Evolutionary conservation across 495 filamentous ascomycete species (phyloP).

Genomic region (Xanthoparmelia taractica): DNA sequence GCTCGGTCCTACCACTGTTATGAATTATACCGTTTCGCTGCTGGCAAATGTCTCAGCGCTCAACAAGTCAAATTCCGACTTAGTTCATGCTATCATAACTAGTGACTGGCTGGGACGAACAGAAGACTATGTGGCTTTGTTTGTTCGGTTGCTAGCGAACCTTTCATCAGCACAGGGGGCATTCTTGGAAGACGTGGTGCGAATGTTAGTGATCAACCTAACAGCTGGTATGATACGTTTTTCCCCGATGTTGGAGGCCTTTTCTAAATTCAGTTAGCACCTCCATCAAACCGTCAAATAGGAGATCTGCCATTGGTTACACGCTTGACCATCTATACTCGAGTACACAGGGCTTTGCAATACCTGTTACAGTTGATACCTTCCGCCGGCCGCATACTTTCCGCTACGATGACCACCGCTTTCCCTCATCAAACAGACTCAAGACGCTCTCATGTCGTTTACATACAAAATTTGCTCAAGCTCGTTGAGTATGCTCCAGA

Average conservation of each 20-base stretch:
- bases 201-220: conserved; percentile 75
- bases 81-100: conserved; percentile 64
- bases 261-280: conserved; percentile 28
- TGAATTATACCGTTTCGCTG: conserved; percentile 68
- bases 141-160: conserved; percentile 70
- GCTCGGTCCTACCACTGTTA: conserved; percentile 50
- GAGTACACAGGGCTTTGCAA: conserved; percentile 66
- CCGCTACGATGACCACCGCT: conserved; percentile 51
- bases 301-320: conserved; percentile 53
- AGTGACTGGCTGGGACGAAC: conserved; percentile 81
- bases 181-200: conserved; percentile 55
- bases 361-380: conserved; percentile 73
- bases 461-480: conserved; percentile 69
- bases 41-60: conserved; percentile 64
- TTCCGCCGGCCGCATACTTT: conserved; percentile 62
- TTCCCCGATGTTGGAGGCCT: background rate
- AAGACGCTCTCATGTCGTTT: conserved; percentile 62
- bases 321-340: conserved; percentile 51
- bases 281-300: conserved; percentile 46
- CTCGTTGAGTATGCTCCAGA: conserved; percentile 69
- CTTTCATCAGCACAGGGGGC: conserved; percentile 70
- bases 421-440: conserved; percentile 72
- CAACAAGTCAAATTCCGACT: conserved; percentile 60
- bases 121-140: conserved; percentile 69
- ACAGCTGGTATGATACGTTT: conserved; percentile 37